A percentile compares a stretch with the other conserved stretches of the same genome.
Conservation (phyloP, 768 basidiomycete species). For the Tulasnella sp. region DNA sequence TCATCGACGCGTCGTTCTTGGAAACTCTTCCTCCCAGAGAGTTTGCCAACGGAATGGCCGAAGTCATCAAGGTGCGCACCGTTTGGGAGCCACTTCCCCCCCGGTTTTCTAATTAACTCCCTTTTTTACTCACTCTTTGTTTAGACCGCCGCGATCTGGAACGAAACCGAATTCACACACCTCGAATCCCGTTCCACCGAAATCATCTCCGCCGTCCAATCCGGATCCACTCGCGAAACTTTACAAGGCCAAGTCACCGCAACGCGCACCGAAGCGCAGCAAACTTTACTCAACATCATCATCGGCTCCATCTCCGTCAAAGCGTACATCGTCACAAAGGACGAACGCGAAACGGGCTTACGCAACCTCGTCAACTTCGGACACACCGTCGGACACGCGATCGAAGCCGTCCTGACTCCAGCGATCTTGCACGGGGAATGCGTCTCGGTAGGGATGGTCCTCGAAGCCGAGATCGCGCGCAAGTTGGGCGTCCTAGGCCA, state of each 20-base stretch:
- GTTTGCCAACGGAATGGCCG: constrained; percentile 98
- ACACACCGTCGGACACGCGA: constrained; percentile 96
- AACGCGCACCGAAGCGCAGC: constrained; percentile 71
- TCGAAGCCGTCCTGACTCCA: constrained; percentile 92
- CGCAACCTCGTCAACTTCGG: constrained; percentile 99
- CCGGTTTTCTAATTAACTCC: background rate
- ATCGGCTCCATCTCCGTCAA: constrained; percentile 91
- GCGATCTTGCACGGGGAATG: constrained; percentile 95
- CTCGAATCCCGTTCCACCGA: constrained; percentile 80
- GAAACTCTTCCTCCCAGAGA: constrained; percentile 87
- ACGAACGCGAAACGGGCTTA: constrained; percentile 92
- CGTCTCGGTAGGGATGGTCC: constrained; percentile 89
- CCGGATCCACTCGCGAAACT: constrained; percentile 33
- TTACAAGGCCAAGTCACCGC: constrained; percentile 49
- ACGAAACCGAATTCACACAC: constrained; percentile 76
- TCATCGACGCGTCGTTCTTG: constrained; percentile 94
- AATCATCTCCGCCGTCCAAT: constrained; percentile 74
- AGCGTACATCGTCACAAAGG: constrained; percentile 92
- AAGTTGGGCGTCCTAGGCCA: constrained; percentile 82
- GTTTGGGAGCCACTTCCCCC: background rate
- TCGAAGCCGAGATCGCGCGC: constrained; percentile 90
- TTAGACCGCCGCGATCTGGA: constrained; percentile 97
- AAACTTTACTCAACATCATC: constrained; percentile 83
- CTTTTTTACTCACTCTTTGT: constrained; percentile 35
- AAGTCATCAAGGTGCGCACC: constrained; percentile 82